phyloP scores from a whole-genome alignment of 441 rosid genomes.

The Syzygium malaccense region DNA sequence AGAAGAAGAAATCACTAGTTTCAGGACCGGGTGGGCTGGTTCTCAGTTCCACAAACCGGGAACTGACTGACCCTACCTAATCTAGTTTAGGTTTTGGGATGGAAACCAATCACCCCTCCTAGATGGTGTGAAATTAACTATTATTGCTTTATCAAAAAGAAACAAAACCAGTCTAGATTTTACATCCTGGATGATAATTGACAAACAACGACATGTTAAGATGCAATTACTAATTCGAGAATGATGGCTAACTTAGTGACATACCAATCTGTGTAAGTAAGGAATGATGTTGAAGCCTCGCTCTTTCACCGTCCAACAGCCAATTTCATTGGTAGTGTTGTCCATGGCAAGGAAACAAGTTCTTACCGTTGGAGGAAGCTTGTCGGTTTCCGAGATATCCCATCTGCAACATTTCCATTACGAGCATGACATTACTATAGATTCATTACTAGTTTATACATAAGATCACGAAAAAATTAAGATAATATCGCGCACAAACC shows the following conservation, averaged over 20 bases:
- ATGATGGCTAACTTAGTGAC: too few relatives aligned
- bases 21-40: too few relatives aligned
- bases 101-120: too few relatives aligned
- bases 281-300: slow-evolving; percentile 19
- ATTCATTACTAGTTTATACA: neutral
- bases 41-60: too few relatives aligned
- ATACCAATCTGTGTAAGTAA: slow-evolving; percentile 16
- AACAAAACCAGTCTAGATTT: too few relatives aligned
- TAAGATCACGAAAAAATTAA: too few relatives aligned
- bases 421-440: neutral
- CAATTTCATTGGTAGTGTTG: slow-evolving; percentile 23
- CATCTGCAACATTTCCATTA: neutral
- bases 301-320: slow-evolving; percentile 7
- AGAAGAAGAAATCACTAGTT: too few relatives aligned
- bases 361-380: slow-evolving; percentile 21
- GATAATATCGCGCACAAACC: neutral
- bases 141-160: too few relatives aligned
- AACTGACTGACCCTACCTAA: too few relatives aligned
- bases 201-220: neutral
- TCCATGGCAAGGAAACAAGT: slow-evolving; percentile 22
- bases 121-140: too few relatives aligned
- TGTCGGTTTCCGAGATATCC: slow-evolving; percentile 19
- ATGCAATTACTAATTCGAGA: neutral
- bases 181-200: too few relatives aligned
- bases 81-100: too few relatives aligned